A percentile compares a stretch with the other conserved stretches of the same genome.
phyloP scores from a whole-genome alignment of 2,329 filamentous ascomycete genomes.

The Exophiala viscosa region DNA sequence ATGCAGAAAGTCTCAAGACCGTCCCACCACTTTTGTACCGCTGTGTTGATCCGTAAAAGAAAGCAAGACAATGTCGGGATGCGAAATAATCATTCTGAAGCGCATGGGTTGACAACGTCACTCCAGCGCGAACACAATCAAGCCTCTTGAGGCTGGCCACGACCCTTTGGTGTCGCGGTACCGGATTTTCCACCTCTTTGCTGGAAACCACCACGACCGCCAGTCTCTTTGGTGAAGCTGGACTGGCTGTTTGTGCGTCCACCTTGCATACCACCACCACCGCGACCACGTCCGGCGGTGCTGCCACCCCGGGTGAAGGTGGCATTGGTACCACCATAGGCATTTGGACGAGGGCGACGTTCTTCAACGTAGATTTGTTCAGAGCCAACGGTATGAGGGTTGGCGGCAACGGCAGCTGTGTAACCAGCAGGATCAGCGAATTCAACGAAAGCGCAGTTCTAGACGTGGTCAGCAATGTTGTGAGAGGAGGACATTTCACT shows the following conservation, averaged over 20 bases:
- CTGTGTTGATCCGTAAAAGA: constrained; percentile 7
- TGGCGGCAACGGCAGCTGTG: constrained; percentile 74
- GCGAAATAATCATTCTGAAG: too few relatives aligned
- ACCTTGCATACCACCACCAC: constrained; percentile 12
- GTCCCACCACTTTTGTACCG: constrained; percentile 19
- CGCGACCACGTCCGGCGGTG: constrained; percentile 61
- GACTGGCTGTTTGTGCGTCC: constrained; percentile 60
- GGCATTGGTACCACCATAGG: constrained; percentile 61
- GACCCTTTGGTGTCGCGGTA: constrained; percentile 48
- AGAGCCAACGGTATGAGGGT: constrained; percentile 78
- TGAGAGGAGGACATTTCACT: constrained; percentile 23
- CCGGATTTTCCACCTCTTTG: constrained; percentile 61
- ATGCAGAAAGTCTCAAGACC: constrained; percentile 11
- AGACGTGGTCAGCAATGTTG: constrained; percentile 22
- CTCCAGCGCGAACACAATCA: constrained; percentile 28
- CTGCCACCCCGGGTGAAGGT: constrained; percentile 60
- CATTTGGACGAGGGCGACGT: constrained; percentile 70
- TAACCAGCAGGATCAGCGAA: constrained; percentile 79
- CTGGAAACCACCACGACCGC: constrained; percentile 63
- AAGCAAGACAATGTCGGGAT: constrained; percentile 10
- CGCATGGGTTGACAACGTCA: not conserved
- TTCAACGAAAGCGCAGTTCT: constrained; percentile 98
- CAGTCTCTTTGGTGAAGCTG: constrained; percentile 65
- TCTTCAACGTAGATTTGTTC: constrained; percentile 85
- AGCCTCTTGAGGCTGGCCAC: constrained; percentile 44